These are phyloP conservation scores for Xylariaceae sp. DNA, from an alignment of 2,329 filamentous ascomycete genomes.

Conservation along the genomic window DNA sequence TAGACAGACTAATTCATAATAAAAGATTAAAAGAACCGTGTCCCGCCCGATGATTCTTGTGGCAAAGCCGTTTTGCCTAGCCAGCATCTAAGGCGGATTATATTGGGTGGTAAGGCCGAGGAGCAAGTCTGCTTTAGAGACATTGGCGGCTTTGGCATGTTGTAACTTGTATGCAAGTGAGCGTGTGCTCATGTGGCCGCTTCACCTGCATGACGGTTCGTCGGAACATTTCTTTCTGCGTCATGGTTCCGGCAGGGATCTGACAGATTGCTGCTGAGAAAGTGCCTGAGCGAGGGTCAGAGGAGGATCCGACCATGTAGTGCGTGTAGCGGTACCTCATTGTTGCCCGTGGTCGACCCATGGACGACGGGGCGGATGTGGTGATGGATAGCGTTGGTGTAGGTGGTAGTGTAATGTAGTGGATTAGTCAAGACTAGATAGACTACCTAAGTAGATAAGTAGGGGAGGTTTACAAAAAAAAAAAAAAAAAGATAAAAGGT, in stretches of 20 bases:
- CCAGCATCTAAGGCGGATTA: constrained; percentile 30
- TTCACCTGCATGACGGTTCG: constrained; percentile 33
- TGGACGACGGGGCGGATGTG: constrained; percentile 28
- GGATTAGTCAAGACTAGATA: constrained; percentile 21
- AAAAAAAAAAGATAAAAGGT: neutral
- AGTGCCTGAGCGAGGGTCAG: constrained; percentile 13
- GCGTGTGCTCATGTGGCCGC: constrained; percentile 30
- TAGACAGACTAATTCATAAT: constrained; percentile 21
- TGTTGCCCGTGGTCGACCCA: constrained; percentile 25
- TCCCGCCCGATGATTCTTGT: constrained; percentile 21
- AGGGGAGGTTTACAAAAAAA: constrained; percentile 22
- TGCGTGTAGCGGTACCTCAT: constrained; percentile 16
- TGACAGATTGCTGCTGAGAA: constrained; percentile 20
- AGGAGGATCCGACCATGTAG: constrained; percentile 24
- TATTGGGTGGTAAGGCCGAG: constrained; percentile 35
- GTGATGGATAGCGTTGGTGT: constrained; percentile 30
- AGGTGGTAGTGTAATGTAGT: constrained; percentile 11
- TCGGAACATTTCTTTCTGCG: constrained; percentile 32
- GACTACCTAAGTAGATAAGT: too few relatives aligned
- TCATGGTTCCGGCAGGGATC: constrained; percentile 35
- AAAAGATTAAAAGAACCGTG: constrained; percentile 13
- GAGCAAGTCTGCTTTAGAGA: constrained; percentile 32
- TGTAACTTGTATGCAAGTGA: constrained; percentile 27
- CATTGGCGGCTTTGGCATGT: constrained; percentile 34
- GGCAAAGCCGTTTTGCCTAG: constrained; percentile 27